Conservation (phyloP, 2,329 filamentous ascomycete genomes). For the Fusarium sp. region DNA sequence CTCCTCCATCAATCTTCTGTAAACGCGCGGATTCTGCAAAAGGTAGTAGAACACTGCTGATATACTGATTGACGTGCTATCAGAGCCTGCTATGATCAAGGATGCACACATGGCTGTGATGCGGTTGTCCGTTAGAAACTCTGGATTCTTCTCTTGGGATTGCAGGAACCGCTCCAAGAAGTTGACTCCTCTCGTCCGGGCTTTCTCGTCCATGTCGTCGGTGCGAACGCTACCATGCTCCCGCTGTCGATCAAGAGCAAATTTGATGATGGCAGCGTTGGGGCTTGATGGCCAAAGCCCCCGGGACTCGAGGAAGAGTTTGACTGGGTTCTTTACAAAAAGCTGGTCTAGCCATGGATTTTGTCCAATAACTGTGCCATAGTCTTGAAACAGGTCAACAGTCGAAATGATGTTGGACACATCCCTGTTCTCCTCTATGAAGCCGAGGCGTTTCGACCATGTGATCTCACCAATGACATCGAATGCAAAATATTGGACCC, state of each 20-base stretch:
- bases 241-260: too few species aligned
- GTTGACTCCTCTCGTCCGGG: too few species aligned
- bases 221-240: too few species aligned
- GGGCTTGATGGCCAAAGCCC: too few species aligned
- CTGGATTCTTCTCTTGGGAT: too few species aligned
- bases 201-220: too few species aligned
- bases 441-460: neutral
- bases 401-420: neutral
- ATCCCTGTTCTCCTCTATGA: neutral
- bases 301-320: too few species aligned
- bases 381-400: neutral
- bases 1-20: neutral
- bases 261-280: too few species aligned
- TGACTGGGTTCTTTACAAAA: neutral
- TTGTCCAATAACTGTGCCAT: neutral
- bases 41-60: neutral
- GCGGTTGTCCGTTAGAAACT: too few species aligned
- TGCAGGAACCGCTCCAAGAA: too few species aligned
- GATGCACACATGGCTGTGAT: neutral
- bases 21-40: neutral
- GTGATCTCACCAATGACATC: neutral
- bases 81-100: neutral
- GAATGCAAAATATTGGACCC: neutral
- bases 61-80: neutral
- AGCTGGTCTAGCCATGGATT: neutral